Percentiles rank a stretch among this genome's conserved stretches.
These are phyloP conservation scores for Alternaria sp. DNA, from an alignment of 2,329 filamentous ascomycete genomes.

Conservation along the genomic window DNA sequence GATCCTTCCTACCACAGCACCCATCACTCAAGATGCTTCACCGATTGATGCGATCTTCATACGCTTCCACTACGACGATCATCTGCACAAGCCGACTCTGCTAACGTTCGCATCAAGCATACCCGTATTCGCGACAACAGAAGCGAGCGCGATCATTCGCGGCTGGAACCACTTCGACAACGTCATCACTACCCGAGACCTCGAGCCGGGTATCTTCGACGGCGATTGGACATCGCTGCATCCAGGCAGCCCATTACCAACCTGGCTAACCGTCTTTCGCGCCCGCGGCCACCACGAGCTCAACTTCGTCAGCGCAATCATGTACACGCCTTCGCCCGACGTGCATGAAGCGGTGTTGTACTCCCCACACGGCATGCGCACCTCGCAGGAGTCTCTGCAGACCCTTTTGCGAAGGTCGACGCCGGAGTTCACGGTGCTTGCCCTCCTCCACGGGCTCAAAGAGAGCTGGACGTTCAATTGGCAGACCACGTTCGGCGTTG, in stretches of 20 bases:
- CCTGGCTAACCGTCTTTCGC: background rate
- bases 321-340: background rate
- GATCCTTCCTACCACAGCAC: background rate
- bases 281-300: background rate
- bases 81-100: background rate
- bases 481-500: background rate
- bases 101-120: background rate
- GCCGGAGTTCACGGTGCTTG: background rate
- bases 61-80: background rate
- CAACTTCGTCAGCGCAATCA: background rate
- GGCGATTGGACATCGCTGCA: background rate
- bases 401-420: background rate
- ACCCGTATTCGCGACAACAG: background rate
- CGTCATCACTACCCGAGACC: background rate
- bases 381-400: background rate
- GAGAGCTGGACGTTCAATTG: background rate
- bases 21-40: background rate
- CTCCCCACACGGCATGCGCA: background rate
- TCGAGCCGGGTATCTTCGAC: background rate
- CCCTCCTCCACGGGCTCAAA: background rate
- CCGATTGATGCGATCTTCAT: background rate
- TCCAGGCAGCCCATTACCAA: background rate
- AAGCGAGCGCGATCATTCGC: background rate
- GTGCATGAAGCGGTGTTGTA: background rate
- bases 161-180: background rate